Base-by-base conservation (phyloP, 2,329 filamentous ascomycete species). In the Didymella pomorum region DNA sequence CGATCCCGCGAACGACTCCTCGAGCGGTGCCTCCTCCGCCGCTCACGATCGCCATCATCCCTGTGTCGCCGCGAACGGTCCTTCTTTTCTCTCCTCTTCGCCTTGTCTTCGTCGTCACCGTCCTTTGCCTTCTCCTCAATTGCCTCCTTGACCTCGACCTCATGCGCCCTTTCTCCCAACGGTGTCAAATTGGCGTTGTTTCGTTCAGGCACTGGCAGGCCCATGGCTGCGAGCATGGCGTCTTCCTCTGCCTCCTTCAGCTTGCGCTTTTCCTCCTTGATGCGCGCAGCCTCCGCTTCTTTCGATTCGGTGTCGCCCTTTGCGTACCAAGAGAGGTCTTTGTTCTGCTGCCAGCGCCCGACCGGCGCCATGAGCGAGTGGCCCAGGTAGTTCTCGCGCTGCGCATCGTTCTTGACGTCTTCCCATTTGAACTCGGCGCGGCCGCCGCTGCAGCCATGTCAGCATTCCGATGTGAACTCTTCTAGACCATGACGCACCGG, bases 341-440 rank as follows among this genome's bases (percentile, higher is more conserved):
- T 88, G 8, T 89, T 88, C 73, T 94, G 88, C 71, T 95, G 91
- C 93, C 93, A 97, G 65, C 93, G 89, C 8, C 93, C 93, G 3
- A 97, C 93, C 0, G 93, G 92, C 0, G 93, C 93, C 83, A 94
- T 97, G 58, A 97, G 80, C 58, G 91, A 95, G 80, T 97, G 93
- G 51, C 93, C 93, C 8, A 97, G 89, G 76, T 89, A 90, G 75
- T 89, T 97, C 78, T 99, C 93, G 77, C 95, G 93, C 72, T 97
- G 93, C 21, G 85, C 81, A 48, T 93, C 96, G 65, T 83, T 87
- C 75, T 94, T 89, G 73, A 99, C 94, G 68, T 97, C 93, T 65
- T 94, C 91, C 95, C 95, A 98, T 79, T 89, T 93, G 82, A 99
- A 99, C 78, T 97, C 93, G 78, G 90, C 90, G 74, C 84, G 85